A percentile compares a stretch with the other conserved stretches of the same genome.
Conservation (phyloP, 164 flowering plant species). For the Houttuynia cordata region DNA sequence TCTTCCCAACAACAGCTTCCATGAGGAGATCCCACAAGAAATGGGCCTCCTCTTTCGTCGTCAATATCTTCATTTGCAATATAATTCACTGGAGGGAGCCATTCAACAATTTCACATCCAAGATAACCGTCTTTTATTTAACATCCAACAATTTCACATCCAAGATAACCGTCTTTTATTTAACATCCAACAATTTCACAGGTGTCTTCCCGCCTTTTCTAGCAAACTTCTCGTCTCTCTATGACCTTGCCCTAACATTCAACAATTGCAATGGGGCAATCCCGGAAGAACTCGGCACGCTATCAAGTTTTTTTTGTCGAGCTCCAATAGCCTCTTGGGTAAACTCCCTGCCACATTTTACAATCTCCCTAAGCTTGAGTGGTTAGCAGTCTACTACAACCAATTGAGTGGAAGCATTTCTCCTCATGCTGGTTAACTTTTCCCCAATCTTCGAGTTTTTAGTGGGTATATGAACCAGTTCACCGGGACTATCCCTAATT, state of each 20-base stretch:
- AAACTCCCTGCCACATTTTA: background rate
- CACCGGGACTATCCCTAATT: background rate
- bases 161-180: slow-evolving; percentile 5
- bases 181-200: slow-evolving; percentile 17
- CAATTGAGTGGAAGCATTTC: slow-evolving; percentile 20
- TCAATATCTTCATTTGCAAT: background rate
- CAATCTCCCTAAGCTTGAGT: background rate
- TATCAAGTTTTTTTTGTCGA: slow-evolving; percentile 2
- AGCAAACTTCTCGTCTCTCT: slow-evolving; percentile 30
- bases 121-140: slow-evolving; percentile 8
- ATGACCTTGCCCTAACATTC: background rate
- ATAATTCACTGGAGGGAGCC: slow-evolving; percentile 12
- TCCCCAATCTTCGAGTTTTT: slow-evolving; percentile 16
- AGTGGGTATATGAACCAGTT: background rate
- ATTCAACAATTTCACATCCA: slow-evolving; percentile 10
- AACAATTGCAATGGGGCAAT: slow-evolving; percentile 19
- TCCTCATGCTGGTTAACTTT: slow-evolving; percentile 9
- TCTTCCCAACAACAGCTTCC: slow-evolving; percentile 12
- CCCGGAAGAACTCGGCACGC: slow-evolving; percentile 11
- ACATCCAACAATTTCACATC: slow-evolving; percentile 4
- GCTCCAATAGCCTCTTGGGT: slow-evolving; percentile 7
- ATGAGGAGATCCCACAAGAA: slow-evolving; percentile 3
- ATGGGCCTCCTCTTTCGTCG: slow-evolving; percentile 5
- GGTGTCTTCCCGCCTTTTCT: slow-evolving; percentile 25
- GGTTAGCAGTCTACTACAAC: background rate